Evolutionary conservation across 1,139 yeast species (phyloP), one percentile per base, ranked within the genome.

Genomic region (Yamadazyma aaseri): DNA sequence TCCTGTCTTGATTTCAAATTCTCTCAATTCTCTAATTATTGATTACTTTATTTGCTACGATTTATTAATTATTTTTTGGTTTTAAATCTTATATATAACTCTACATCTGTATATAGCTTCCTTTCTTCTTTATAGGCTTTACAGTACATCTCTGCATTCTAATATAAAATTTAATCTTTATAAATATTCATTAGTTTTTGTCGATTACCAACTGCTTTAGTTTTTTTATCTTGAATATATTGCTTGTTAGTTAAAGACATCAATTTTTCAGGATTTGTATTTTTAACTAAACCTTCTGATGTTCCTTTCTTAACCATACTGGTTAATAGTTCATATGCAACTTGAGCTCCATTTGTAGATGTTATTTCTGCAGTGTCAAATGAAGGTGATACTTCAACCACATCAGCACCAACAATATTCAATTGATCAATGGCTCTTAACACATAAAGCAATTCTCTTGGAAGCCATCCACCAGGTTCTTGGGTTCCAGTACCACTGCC

Each of bases 401-500:
- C 64, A 54, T 84, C 94, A 5, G 84, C 90, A 27, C 92, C 94
- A 23, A 84, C 86, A 20, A 84, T 46, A 40, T 79, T 77, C 50
- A 83, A 63, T 8, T 58, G 58, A 15, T 80, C 84, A 27, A 84
- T 56, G 7, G 67, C 66, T 45, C 90, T 68, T 41, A 84, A 60
- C 18, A 84, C 66, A 39, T 78, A 68, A 36, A 83, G 70, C 39
- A 84, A 67, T 53, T 84, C 94, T 39, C 94, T 68, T n/a, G 90
- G 82, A 33, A 82, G 63, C 73, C 86, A 75, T 35, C 94, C 94
- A 36, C 94, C 94, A 4, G 83, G 81, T 56, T 84, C 94, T 42
- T 81, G 86, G 3, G 94, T 84, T 7, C 94, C 94, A 1, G 94
- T 84, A 2, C 92, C 94, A 36, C 87, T 83, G 3, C 89, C 86